A percentile compares a stretch with the other conserved stretches of the same genome.
phyloP scores from a whole-genome alignment of 495 filamentous ascomycete species.

The Penicillium bovifimosum region DNA sequence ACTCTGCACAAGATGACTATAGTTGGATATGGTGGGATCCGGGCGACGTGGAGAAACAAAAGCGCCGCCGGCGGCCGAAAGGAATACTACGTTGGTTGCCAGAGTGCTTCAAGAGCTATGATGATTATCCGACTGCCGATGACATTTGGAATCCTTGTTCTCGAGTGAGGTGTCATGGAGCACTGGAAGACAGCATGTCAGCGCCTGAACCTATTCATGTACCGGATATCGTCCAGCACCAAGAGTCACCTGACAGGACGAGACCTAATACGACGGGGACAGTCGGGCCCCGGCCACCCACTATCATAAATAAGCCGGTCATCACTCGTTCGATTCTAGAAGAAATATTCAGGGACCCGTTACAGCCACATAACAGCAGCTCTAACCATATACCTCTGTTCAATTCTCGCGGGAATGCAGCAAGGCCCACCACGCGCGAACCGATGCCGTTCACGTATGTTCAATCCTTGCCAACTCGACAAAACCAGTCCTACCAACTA shows the following conservation, averaged over 20 bases:
- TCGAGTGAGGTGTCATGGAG: constrained; percentile 12
- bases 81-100: constrained; percentile 21
- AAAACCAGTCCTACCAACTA: not conserved
- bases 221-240: not conserved
- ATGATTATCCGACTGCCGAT: constrained; percentile 22
- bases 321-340: constrained; percentile 2
- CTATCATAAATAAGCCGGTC: not conserved
- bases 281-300: not conserved
- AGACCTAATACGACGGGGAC: too few species aligned
- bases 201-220: not conserved
- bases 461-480: not conserved
- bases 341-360: not conserved
- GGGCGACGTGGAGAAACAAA: constrained; percentile 18
- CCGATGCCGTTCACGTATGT: not conserved
- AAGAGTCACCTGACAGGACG: not conserved
- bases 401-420: not conserved
- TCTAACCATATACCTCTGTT: not conserved
- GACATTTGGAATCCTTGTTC: constrained; percentile 25
- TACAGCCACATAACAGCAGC: not conserved
- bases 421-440: not conserved
- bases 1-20: constrained; percentile 31
- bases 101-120: constrained; percentile 24
- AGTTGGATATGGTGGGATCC: constrained; percentile 43
- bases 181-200: not conserved
- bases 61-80: constrained; percentile 10